Evolutionary conservation across 2,329 filamentous ascomycete genomes (phyloP), one percentile per base, ranked within the genome.

Genomic region (Colletotrichum noveboracense): DNA sequence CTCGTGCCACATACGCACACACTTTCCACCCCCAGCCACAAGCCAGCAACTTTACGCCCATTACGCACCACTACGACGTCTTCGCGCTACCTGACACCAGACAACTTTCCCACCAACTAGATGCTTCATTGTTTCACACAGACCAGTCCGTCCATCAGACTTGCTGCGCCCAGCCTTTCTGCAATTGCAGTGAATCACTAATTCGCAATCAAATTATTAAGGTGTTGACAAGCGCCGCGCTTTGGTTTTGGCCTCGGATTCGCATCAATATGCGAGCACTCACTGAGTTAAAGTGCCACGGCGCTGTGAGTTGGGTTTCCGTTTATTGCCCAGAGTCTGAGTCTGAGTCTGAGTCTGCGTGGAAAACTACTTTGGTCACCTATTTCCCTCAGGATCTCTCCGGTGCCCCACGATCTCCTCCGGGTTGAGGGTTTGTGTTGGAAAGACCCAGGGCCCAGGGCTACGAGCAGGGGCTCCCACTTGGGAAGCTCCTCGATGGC

Each of bases 361-460:
- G 43, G n/a, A 64, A 62, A 55, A 55, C 73, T 30, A 56, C 36
- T 34, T n/a, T 56, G 62, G 26, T 72, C n/a, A n/a, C 72, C 52
- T 48, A 43, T 48, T 75, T 48, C 56, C 43, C 56, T 72, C 36
- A 56, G 26, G 68, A 76, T 69, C 74, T 74, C 65, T 73, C 36
- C 58, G 64, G 26, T 71, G 43, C 56, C 66, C 66, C 52, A 66
- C 34, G 64, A 76, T 74, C 73, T 65, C 58, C 58, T 75, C 69
- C 28, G n/a, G 62, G 62, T 64, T 58, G 69, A 65, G 70, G 58
- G 65, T 36, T 61, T 72, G 26, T 34, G 24, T 61, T 18, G 58
- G 18, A 30, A 64, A 71, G 36, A n/a, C 8, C 43, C 43, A 52
- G 43, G 43, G n/a, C 26, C 56, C 62, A 32, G 73, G 62, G 56